Evolutionary conservation across 345 rosid genomes (phyloP), one percentile per base, ranked within the genome.

Genomic region (Salix dunnii): DNA sequence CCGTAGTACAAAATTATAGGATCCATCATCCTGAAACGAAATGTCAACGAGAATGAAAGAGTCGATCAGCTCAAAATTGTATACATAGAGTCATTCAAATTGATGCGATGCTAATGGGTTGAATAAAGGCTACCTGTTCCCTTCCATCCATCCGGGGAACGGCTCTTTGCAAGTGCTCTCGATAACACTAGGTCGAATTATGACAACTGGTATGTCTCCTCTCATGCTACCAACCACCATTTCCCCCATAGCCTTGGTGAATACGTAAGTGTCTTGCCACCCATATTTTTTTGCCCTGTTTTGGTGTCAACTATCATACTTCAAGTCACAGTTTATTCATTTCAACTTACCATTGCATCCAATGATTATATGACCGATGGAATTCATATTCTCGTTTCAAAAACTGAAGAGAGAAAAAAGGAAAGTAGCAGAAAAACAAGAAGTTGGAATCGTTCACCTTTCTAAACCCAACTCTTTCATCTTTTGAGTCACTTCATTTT

Each of bases 111-210:
- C 5, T 23, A 4, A 40, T 13, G 4, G 66, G 7, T 30, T 68
- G 30, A 28, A 2, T 7, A 10, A 17, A 8, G 23, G 14, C 20
- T 77, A 90, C 99, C 99, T 90, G 70, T 91, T 94, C 80, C 99
- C 98, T 85, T 96, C 98, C 97, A 96, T 91, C 99, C 99, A 96
- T 70, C 99, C 98, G 1, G 98, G 95, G 80, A 96, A 93, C 27
- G 99, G 98, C 40, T 96, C 99, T 80, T 82, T 88, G 84, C 75
- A 89, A 68, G 99, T 93, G 84, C 99, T 93, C 74, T 93, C 98
- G 17, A 96, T 89, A 38, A 92, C 94, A 66, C 97, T 93, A 7
- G 98, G 98, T 28, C 99, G 82, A 31, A 96, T 84, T 30, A 96
- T 88, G 68, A 91, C 91, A 0, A 93, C 91, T 0, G 99, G 98